These are phyloP conservation scores for Botrytis byssoidea DNA, from an alignment of 2,329 filamentous ascomycete genomes.

Conservation along the genomic window DNA sequence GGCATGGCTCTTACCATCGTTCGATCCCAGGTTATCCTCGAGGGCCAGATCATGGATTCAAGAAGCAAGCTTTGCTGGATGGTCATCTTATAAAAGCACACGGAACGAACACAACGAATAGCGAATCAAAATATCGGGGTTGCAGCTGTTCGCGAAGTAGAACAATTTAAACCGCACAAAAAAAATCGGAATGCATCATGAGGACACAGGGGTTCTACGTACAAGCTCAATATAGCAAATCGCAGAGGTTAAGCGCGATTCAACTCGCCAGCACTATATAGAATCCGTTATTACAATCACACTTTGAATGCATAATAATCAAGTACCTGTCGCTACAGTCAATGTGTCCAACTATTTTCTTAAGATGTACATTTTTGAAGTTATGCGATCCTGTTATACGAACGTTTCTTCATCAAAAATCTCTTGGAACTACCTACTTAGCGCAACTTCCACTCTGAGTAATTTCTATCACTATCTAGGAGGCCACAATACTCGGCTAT, in stretches of 20 bases:
- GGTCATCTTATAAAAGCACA: background rate
- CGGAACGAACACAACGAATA: rapidly evolving
- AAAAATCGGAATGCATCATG: background rate
- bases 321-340: background rate
- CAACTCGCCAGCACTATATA: background rate
- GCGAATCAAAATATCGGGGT: background rate
- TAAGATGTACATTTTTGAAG: background rate
- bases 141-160: background rate
- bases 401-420: background rate
- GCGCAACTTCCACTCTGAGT: background rate
- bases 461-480: background rate
- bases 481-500: background rate
- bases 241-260: background rate
- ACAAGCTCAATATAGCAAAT: background rate
- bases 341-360: background rate
- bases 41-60: background rate
- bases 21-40: rapidly evolving
- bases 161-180: background rate
- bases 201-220: background rate
- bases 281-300: too few relatives aligned
- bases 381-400: background rate
- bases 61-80: rapidly evolving
- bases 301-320: too few relatives aligned
- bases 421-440: background rate
- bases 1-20: background rate